Conservation (phyloP, 2,329 filamentous ascomycete species). For the Aureobasidium sp. region DNA sequence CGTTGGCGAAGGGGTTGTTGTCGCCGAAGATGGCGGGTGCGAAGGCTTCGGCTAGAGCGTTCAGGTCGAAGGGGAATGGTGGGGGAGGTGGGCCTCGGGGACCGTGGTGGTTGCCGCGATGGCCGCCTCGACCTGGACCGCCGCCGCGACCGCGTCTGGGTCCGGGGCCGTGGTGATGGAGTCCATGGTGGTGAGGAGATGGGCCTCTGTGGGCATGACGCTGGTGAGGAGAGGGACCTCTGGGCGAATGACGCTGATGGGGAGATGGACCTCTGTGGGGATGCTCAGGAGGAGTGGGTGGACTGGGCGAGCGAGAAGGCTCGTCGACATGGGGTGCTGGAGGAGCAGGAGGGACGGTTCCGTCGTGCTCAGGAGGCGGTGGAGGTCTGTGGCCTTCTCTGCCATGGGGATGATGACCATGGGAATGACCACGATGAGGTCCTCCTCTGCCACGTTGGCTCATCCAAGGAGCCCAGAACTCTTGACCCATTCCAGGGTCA, state of each 20-base stretch:
- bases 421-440: constrained; percentile 12
- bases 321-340: constrained; percentile 20
- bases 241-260: background rate
- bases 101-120: constrained; percentile 13
- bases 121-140: background rate
- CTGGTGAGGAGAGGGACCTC: background rate
- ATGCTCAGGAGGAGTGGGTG: constrained; percentile 22
- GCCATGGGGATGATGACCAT: constrained; percentile 11
- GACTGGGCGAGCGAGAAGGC: constrained; percentile 13
- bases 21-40: constrained; percentile 29
- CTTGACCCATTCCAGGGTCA: constrained; percentile 5
- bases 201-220: background rate
- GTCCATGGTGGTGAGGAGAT: background rate
- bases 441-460: constrained; percentile 18
- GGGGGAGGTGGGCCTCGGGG: constrained; percentile 23
- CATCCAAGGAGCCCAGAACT: constrained; percentile 30
- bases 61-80: constrained; percentile 14
- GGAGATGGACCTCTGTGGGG: too few relatives aligned
- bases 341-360: background rate
- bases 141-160: background rate
- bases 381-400: constrained; percentile 10
- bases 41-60: constrained; percentile 17
- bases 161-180: constrained; percentile 4
- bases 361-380: constrained; percentile 8
- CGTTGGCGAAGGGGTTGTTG: constrained; percentile 35